phyloP scores from a whole-genome alignment of 2,329 filamentous ascomycete genomes.

The Aplosporella prunicola region DNA sequence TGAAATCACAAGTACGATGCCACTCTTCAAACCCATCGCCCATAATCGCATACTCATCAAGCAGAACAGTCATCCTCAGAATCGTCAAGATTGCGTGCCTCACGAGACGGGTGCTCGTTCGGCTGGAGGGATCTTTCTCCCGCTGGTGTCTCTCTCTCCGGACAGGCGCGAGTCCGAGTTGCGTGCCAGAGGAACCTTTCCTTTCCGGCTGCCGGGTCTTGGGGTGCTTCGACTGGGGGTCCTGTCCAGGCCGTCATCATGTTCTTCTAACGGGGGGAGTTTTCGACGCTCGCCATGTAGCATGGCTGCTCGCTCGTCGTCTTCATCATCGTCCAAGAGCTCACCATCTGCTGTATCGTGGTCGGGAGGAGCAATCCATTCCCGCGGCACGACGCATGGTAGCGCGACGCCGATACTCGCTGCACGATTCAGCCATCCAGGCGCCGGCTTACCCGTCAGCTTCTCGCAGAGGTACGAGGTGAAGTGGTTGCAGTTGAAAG shows the following conservation, averaged over 20 bases:
- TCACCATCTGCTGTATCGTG: constrained; percentile 64
- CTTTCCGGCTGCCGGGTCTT: not conserved
- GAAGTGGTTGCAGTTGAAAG: constrained; percentile 84
- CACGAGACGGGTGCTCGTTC: constrained; percentile 37
- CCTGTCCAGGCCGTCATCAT: constrained; percentile 20
- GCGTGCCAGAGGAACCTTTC: not conserved
- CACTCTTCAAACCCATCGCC: too few relatives aligned
- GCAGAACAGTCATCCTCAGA: too few relatives aligned
- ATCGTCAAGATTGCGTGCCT: too few relatives aligned
- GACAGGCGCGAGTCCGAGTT: constrained; percentile 24
- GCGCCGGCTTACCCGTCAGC: constrained; percentile 61
- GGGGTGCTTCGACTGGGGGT: constrained; percentile 20
- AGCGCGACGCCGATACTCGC: constrained; percentile 74
- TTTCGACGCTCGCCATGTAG: constrained; percentile 28
- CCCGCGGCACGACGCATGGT: constrained; percentile 71
- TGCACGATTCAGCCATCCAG: constrained; percentile 70
- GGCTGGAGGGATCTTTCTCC: constrained; percentile 33
- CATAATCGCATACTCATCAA: too few relatives aligned
- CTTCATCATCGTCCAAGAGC: constrained; percentile 48
- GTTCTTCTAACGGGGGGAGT: too few relatives aligned
- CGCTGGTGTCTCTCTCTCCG: constrained; percentile 31
- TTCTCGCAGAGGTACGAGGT: constrained; percentile 65
- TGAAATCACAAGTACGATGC: too few relatives aligned
- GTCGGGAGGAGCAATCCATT: constrained; percentile 74
- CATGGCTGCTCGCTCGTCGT: constrained; percentile 52